phyloP scores from a whole-genome alignment of 441 rosid genomes.

The Breynia disticha region DNA sequence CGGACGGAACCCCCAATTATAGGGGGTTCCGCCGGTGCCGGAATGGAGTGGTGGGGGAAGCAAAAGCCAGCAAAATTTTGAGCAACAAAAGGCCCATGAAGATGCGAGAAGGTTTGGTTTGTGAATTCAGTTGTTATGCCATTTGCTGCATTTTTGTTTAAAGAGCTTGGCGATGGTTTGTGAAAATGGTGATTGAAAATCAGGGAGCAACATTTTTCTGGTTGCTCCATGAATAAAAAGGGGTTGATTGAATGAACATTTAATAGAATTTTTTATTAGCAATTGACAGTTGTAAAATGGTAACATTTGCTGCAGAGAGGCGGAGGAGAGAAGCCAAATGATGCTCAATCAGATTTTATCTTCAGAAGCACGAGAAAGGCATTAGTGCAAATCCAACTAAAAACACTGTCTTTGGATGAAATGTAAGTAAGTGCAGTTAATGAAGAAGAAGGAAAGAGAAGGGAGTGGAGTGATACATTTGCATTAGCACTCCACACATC shows the following conservation, averaged over 20 bases:
- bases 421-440: constrained; percentile 6
- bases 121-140: not conserved
- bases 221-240: not conserved
- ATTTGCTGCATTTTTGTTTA: constrained; percentile 4
- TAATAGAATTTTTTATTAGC: too few relatives aligned
- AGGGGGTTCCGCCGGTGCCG: too few relatives aligned
- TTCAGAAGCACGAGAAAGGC: constrained; percentile 79
- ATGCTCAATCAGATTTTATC: constrained; percentile 91
- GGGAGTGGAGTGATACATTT: too few relatives aligned
- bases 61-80: constrained; percentile 54
- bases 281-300: constrained; percentile 8
- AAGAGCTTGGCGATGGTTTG: not conserved
- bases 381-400: constrained; percentile 31
- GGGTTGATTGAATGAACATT: not conserved
- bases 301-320: constrained; percentile 89
- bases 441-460: too few relatives aligned
- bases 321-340: constrained; percentile 88
- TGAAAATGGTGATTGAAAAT: not conserved
- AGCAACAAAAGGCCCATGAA: constrained; percentile 73
- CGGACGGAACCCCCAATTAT: too few relatives aligned
- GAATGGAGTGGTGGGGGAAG: too few relatives aligned
- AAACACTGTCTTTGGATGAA: not conserved
- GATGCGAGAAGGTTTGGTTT: constrained; percentile 62
- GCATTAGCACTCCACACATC: too few relatives aligned
- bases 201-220: not conserved